Base-by-base conservation (phyloP, 805 yeast genomes). In the Grigorovia jiainica region DNA sequence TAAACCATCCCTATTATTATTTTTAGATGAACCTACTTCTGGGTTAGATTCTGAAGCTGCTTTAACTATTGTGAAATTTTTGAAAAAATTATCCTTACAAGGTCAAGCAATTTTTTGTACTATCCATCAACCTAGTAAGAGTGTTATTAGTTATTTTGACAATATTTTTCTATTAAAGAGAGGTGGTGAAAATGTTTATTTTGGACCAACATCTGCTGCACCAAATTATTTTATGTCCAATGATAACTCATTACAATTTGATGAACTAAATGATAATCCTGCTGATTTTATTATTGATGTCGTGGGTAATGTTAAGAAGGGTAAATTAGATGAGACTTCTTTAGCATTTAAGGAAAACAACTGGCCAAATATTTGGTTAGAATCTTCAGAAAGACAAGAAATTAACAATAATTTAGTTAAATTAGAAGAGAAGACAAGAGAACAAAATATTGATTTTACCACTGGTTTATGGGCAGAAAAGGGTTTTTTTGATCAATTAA, bases 271-370 rank as follows among this genome's bases (percentile, higher is more conserved):
- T 16, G 86, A 77, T 39, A 81, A 81, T 47, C 87, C 87, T 1
- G 87, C 87, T n/a, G 87, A 80, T 57, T 81, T 79, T 62, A 73
- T 81, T 54, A 64, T 81, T 46, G 82, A 79, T 47, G 74, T 73
- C n/a, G 79, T 82, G 57, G 87, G 87, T 51, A 42, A 44, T 36
- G 84, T 86, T 17, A 71, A 67, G 5, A 59, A 41, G 8, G n/a
- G n/a, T n/a, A n/a, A n/a, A n/a, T n/a, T n/a, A n/a, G 41, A 21
- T 11, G 35, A 24, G 1, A 21, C 15, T 7, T 25, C 9, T 21
- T 17, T 37, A 18, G 7, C 27, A 18, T 27, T 34, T 27, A 25
- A 9, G 17, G 36, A 30, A 15, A 35, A 33, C 13, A 46, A 47
- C 27, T 54, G 62, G 53, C 20, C 48, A 18, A 39, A 42, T 7